A percentile compares a stretch with the other conserved stretches of the same genome.
phyloP scores from a whole-genome alignment of 2,329 filamentous ascomycete species.

The Zymoseptoria crescenta region DNA sequence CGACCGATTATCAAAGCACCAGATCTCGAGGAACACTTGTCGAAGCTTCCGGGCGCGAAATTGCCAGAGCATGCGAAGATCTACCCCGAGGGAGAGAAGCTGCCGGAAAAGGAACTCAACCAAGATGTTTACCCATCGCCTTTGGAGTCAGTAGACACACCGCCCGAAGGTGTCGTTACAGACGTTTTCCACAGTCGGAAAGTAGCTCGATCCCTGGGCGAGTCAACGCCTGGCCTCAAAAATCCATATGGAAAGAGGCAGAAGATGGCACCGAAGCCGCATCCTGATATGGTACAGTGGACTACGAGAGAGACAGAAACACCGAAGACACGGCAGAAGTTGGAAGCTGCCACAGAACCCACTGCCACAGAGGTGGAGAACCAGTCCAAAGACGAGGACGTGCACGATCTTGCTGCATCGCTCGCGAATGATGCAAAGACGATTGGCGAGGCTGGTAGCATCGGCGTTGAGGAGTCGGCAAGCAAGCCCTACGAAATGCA shows the following conservation, averaged over 20 bases:
- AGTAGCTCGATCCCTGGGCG: constrained; percentile 48
- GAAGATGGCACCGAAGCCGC: constrained; percentile 25
- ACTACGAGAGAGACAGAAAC: constrained; percentile 13
- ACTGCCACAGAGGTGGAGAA: background rate
- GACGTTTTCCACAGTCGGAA: constrained; percentile 55
- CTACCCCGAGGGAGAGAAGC: constrained; percentile 36
- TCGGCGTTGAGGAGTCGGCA: constrained; percentile 1
- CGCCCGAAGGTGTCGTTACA: constrained; percentile 51
- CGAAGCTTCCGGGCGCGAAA: constrained; percentile 44
- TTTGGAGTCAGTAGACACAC: constrained; percentile 30
- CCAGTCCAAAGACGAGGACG: constrained; percentile 26
- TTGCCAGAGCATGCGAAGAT: constrained; percentile 46
- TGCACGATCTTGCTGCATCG: constrained; percentile 29
- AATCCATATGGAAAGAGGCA: constrained; percentile 25
- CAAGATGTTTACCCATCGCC: constrained; percentile 45
- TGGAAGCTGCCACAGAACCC: background rate
- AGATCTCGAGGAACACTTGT: constrained; percentile 38
- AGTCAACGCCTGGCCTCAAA: constrained; percentile 28
- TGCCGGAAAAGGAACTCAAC: constrained; percentile 41
- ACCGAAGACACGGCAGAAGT: constrained; percentile 1
- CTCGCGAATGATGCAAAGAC: constrained; percentile 30
- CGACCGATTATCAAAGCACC: constrained; percentile 41
- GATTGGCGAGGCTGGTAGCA: background rate
- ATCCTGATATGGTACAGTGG: constrained; percentile 29
- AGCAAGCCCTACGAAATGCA: constrained; percentile 56